A percentile compares a stretch with the other conserved stretches of the same genome.
Evolutionary conservation across 352 stramenopile genomes (phyloP).

Genomic region (Nothophytophthora sp.): DNA sequence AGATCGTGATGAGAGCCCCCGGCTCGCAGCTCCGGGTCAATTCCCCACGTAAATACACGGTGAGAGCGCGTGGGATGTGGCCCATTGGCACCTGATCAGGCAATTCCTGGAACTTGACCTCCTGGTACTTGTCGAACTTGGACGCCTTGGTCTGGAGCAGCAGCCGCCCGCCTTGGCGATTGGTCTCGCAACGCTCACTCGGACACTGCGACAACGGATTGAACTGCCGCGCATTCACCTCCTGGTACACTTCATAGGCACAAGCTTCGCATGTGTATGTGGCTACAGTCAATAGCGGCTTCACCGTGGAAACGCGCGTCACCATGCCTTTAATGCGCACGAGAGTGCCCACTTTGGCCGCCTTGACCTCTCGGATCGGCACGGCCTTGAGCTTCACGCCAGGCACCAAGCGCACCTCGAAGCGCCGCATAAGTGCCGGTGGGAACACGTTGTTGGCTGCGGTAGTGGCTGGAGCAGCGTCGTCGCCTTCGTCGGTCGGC

Average conservation of each 20-base stretch:
- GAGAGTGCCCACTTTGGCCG: slow-evolving; percentile 93
- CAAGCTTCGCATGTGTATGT: slow-evolving; percentile 98
- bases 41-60: slow-evolving; percentile 91
- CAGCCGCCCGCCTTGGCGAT: slow-evolving; percentile 84
- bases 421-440: slow-evolving; percentile 90
- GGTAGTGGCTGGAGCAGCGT: slow-evolving; percentile 16
- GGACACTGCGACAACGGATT: slow-evolving; percentile 93
- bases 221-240: slow-evolving; percentile 94
- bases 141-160: slow-evolving; percentile 97
- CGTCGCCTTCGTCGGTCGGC: slow-evolving; percentile 22
- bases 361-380: slow-evolving; percentile 94
- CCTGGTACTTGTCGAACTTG: slow-evolving; percentile 99
- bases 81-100: slow-evolving; percentile 97
- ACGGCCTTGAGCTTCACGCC: slow-evolving; percentile 87
- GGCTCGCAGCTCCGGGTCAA: slow-evolving; percentile 93
- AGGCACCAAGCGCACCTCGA: slow-evolving; percentile 82
- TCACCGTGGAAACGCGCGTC: slow-evolving; percentile 98
- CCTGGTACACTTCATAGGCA: slow-evolving; percentile 97
- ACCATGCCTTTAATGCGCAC: slow-evolving; percentile 98
- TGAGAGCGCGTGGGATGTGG: slow-evolving; percentile 95
- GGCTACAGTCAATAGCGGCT: slow-evolving; percentile 95
- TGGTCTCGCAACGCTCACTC: slow-evolving; percentile 85
- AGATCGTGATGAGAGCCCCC: slow-evolving; percentile 97
- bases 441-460: slow-evolving; percentile 88
- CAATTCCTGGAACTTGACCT: slow-evolving; percentile 97